Conservation (phyloP, 192 early-diverging fungal genomes). For the Coemansia umbellata region DNA sequence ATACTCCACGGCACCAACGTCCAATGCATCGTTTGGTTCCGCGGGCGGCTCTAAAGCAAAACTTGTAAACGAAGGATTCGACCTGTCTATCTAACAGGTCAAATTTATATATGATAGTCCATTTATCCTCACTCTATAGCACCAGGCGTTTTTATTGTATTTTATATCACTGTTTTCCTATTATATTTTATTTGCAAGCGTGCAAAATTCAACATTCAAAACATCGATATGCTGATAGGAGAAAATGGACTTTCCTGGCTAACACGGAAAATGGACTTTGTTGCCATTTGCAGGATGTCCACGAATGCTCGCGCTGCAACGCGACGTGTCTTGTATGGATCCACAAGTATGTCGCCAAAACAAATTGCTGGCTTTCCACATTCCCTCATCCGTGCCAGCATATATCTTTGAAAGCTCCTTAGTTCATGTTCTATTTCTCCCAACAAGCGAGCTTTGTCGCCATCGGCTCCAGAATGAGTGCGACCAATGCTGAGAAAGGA, state of each 20-base stretch:
- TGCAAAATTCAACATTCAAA: neutral
- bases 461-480: too few species aligned
- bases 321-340: conserved; percentile 19
- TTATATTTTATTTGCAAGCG: too few species aligned
- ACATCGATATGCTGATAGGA: conserved; percentile 7
- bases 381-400: conserved; percentile 10
- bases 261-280: conserved; percentile 24
- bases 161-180: too few species aligned
- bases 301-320: conserved; percentile 41
- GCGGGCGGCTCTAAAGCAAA: too few species aligned
- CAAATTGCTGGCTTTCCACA: neutral
- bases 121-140: too few species aligned
- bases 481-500: conserved; percentile 17
- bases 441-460: neutral
- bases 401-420: conserved; percentile 24
- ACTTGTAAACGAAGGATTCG: too few species aligned
- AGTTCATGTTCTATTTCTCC: conserved; percentile 21
- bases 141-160: too few species aligned
- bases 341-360: conserved; percentile 20
- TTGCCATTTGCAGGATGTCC: conserved; percentile 37
- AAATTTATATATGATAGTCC: too few species aligned
- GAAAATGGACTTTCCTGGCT: conserved; percentile 8
- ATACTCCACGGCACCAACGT: too few species aligned
- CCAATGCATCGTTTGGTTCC: too few species aligned
- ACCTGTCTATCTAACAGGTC: too few species aligned